These are phyloP conservation scores for Ganoderma sinense DNA, from an alignment of 1,284 basidiomycete species.

Conservation along the genomic window DNA sequence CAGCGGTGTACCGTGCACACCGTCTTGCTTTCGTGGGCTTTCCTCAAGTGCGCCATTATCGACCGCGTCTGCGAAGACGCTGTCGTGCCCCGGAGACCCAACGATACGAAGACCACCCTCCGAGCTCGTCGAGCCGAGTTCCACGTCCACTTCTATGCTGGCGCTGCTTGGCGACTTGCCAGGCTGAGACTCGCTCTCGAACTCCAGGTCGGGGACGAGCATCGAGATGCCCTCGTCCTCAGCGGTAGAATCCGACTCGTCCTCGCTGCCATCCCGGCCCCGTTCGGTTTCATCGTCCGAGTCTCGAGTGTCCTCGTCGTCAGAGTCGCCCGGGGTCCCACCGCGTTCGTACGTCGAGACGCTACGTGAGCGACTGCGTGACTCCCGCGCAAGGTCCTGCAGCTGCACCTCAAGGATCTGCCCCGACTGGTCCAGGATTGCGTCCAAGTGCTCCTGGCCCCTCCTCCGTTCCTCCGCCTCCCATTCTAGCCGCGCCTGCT, in stretches of 20 bases:
- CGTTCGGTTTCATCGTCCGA: conserved; percentile 11
- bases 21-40: too few relatives aligned
- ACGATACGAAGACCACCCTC: not conserved
- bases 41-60: not conserved
- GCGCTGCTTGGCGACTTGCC: conserved; percentile 12
- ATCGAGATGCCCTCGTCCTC: conserved; percentile 25
- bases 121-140: not conserved
- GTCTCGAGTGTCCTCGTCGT: conserved; percentile 16
- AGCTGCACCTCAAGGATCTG: conserved; percentile 88
- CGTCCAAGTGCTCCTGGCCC: conserved; percentile 88
- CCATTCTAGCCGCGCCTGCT: conserved; percentile 64
- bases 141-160: conserved; percentile 15
- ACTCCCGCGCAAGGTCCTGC: conserved; percentile 64
- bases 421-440: conserved; percentile 90
- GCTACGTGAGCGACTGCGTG: conserved; percentile 63
- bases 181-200: conserved; percentile 9
- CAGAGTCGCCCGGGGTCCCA: conserved; percentile 37
- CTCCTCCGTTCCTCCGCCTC: conserved; percentile 72
- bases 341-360: conserved; percentile 48
- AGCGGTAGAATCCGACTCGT: conserved; percentile 14
- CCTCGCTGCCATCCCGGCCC: conserved; percentile 3
- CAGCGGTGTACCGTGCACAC: not conserved
- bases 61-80: not conserved
- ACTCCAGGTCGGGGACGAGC: conserved; percentile 22
- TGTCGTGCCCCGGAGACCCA: not conserved